These are phyloP conservation scores for Eimeria sp. DNA, from an alignment of 169 alveolate genomes.

Conservation along the genomic window DNA sequence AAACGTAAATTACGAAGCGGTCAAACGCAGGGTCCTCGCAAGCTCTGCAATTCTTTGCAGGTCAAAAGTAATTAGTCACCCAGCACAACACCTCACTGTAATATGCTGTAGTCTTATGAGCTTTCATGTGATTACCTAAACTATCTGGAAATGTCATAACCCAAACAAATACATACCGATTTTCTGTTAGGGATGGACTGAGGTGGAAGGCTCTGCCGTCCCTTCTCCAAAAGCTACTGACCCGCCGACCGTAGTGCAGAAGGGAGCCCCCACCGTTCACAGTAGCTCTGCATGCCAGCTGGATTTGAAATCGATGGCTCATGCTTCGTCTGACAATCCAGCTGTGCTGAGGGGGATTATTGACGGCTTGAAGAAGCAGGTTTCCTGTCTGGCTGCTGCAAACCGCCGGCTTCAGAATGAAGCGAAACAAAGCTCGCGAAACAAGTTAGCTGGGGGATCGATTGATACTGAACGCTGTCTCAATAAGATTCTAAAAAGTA, in stretches of 20 bases:
- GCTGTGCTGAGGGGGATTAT: neutral
- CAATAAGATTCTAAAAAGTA: neutral
- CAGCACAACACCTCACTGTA: neutral
- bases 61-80: neutral
- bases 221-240: neutral
- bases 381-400: constrained; percentile 11
- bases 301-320: neutral
- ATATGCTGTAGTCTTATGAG: neutral
- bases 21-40: neutral
- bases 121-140: neutral
- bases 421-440: constrained; percentile 29
- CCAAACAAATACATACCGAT: neutral
- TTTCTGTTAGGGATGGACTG: neutral
- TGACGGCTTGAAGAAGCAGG: constrained; percentile 18
- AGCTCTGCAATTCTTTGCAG: neutral
- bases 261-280: neutral
- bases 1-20: constrained; percentile 27
- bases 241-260: neutral
- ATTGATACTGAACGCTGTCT: neutral
- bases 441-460: neutral
- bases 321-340: neutral
- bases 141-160: neutral
- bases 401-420: constrained; percentile 69
- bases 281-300: neutral
- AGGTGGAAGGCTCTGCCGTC: neutral